Evolutionary conservation across 768 basidiomycete species (phyloP), one percentile per base, ranked within the genome.

Genomic region (Kwoniella sp.): DNA sequence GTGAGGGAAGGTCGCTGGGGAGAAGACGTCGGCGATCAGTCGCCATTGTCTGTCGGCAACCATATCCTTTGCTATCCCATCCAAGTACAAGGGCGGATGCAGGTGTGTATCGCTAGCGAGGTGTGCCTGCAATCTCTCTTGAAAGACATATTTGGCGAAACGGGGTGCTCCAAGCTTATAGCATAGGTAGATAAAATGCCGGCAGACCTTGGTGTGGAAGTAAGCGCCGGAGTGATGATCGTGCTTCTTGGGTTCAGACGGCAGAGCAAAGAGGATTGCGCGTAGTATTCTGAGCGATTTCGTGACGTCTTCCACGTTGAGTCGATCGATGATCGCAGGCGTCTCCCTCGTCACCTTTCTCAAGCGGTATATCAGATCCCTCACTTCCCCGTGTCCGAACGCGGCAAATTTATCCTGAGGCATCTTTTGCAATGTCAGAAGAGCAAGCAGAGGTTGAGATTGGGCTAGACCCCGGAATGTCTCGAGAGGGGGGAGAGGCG

Each of bases 381-480:
- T 17, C n/a, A 63, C 23, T 54, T 68, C 66, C 9, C 45, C 12
- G 25, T 62, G 56, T 41, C 38, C 9, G 17, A 68, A 59, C 26
- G 34, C 26, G 17, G 37, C 38, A 30, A 63, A 55, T 23, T 63
- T 61, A 22, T 51, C 28, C 38, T 58, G 56, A 26, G 57, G 37
- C 12, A 68, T 20, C 15, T 57, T 58, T 20, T 50, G 20, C 4
- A 68, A 37, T 0, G 57, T 58, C 11, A 63, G 37, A 0, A 68
- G 50, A 1, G 66, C 66, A 22, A 63, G 56, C 22, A 68, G 25
- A 5, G 66, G 66, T 55, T 68, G 61, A n/a, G 66, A 63, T 11
- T 37, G 28, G 12, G 63, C 45, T 17, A 68, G 37, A 22, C 66
- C 66, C 26, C 66, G 61, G 31, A 68, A 68, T 23, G 66, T 68